Conservation (phyloP, 257 asterid genomes). For the Forsythia viridissima region DNA sequence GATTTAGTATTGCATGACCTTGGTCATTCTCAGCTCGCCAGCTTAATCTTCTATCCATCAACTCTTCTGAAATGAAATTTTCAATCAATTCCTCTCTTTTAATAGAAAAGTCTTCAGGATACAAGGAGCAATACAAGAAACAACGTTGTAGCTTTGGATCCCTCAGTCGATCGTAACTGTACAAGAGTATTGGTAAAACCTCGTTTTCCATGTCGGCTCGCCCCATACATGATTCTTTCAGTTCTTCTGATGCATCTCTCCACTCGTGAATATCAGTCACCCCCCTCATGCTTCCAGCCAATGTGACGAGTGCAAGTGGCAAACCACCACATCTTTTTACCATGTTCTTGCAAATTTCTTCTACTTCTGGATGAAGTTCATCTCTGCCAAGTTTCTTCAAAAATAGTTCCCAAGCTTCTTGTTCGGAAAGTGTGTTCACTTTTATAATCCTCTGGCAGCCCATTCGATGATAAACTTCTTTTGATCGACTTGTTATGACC, state of each 20-base stretch:
- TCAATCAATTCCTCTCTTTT: constrained; percentile 10
- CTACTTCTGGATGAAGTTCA: not conserved
- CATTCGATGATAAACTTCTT: constrained; percentile 8
- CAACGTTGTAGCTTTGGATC: constrained; percentile 7
- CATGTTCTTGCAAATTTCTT: constrained; percentile 22
- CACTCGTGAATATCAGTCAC: constrained; percentile 21
- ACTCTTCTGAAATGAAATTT: constrained; percentile 17
- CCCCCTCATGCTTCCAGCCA: constrained; percentile 23
- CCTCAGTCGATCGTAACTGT: constrained; percentile 11
- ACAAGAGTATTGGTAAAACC: constrained; percentile 21
- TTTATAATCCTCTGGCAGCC: constrained; percentile 13
- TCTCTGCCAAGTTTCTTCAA: not conserved
- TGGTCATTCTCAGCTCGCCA: too few relatives aligned
- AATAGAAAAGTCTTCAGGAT: constrained; percentile 22
- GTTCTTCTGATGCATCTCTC: constrained; percentile 14
- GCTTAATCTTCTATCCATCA: not conserved
- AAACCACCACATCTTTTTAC: constrained; percentile 14
- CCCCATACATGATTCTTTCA: not conserved
- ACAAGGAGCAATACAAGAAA: constrained; percentile 33
- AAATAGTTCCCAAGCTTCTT: constrained; percentile 26
- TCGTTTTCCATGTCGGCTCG: not conserved
- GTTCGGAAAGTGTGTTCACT: not conserved
- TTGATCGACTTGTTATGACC: constrained; percentile 21
- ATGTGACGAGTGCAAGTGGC: constrained; percentile 16
- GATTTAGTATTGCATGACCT: too few relatives aligned